Percentiles rank a stretch among this genome's conserved stretches.
These are phyloP conservation scores for Penicillium diatomitis DNA, from an alignment of 495 filamentous ascomycete genomes.

Conservation along the genomic window DNA sequence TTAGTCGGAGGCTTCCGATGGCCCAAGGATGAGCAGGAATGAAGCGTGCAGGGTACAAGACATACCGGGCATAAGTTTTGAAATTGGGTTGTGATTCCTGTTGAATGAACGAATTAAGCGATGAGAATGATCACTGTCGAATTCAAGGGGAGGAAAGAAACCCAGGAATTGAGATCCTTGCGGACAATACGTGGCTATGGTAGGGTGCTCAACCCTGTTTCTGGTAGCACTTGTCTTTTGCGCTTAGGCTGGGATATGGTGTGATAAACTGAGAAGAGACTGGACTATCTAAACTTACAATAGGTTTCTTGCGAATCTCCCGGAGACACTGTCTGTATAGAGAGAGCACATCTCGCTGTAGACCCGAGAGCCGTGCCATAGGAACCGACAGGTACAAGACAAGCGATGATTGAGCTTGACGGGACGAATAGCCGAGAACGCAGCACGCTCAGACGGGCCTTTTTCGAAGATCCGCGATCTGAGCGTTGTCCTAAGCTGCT, in stretches of 20 bases:
- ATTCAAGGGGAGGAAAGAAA: not conserved
- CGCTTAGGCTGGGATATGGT: not conserved
- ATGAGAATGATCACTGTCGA: not conserved
- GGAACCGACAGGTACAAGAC: not conserved
- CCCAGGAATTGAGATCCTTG: not conserved
- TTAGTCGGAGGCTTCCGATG: constrained; percentile 7
- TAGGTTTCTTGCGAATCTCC: constrained; percentile 71
- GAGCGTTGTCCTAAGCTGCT: too few species aligned
- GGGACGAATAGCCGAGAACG: too few species aligned
- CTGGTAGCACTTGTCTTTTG: too few species aligned
- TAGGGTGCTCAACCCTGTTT: too few species aligned
- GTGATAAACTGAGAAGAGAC: too few species aligned
- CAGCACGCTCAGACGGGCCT: not conserved
- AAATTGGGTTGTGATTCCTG: constrained; percentile 48
- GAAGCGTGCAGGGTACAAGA: constrained; percentile 4
- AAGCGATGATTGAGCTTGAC: too few species aligned
- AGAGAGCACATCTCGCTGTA: constrained; percentile 82
- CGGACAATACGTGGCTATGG: too few species aligned
- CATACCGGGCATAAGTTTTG: constrained; percentile 45
- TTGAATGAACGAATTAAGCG: constrained; percentile 1
- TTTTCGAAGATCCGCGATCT: not conserved
- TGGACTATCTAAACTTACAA: constrained; percentile 36
- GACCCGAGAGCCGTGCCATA: constrained; percentile 59
- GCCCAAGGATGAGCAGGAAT: constrained; percentile 1
- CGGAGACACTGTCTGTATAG: constrained; percentile 82